A percentile compares a stretch with the other conserved stretches of the same genome.
Evolutionary conservation across 768 basidiomycete genomes (phyloP).

Genomic region (Amanita exitialis): DNA sequence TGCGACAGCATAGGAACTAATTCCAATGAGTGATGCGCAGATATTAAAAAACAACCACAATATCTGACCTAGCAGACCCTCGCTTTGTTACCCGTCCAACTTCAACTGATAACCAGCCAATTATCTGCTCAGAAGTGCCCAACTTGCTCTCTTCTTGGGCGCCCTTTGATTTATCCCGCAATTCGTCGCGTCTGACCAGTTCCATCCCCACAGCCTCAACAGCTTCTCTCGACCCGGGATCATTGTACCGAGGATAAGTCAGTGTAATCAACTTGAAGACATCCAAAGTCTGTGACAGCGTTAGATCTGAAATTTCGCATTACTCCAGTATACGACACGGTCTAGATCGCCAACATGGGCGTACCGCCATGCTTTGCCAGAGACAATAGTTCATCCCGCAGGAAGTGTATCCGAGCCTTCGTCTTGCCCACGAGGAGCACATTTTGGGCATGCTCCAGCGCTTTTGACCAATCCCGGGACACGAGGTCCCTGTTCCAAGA

Average conservation of each 20-base stretch:
- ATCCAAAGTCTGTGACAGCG: conserved; percentile 51
- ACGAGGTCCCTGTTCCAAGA: conserved; percentile 3
- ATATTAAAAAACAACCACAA: not conserved
- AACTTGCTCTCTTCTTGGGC: conserved; percentile 32
- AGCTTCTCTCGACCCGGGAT: conserved; percentile 58
- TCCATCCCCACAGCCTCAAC: conserved; percentile 60
- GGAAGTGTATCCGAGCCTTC: conserved; percentile 1
- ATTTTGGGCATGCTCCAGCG: not conserved
- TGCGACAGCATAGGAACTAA: conserved; percentile 44
- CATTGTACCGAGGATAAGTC: conserved; percentile 75
- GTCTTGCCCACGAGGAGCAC: conserved; percentile 4
- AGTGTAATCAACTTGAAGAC: conserved; percentile 63
- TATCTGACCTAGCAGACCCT: conserved; percentile 43
- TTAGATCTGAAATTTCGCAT: conserved; percentile 35
- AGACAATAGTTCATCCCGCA: not conserved
- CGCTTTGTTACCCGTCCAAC: conserved; percentile 46
- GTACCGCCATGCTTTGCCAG: conserved; percentile 4
- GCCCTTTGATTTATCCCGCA: conserved; percentile 30
- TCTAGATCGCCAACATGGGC: not conserved
- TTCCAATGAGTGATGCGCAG: conserved; percentile 1
- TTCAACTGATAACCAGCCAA: conserved; percentile 71
- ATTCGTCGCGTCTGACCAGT: conserved; percentile 53
- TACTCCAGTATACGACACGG: not conserved
- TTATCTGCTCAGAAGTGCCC: conserved; percentile 58
- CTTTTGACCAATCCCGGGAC: conserved; percentile 5